Conservation (phyloP, 495 filamentous ascomycete species). For the Penicillium bovifimosum region DNA sequence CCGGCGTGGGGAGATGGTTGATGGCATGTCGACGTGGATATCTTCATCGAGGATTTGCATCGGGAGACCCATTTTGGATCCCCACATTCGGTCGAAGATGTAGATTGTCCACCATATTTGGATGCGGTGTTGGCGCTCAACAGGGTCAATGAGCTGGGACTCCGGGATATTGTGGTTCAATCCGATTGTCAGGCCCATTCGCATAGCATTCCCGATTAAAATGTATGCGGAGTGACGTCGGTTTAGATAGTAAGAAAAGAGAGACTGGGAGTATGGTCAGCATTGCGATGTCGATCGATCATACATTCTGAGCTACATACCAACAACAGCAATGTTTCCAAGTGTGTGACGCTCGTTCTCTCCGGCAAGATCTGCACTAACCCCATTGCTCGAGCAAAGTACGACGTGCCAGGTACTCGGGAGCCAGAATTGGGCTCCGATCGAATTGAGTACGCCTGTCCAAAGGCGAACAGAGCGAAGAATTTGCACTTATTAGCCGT, state of each 20-base stretch:
- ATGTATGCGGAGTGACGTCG: conserved; percentile 40
- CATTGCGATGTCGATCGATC: neutral
- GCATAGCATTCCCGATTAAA: conserved; percentile 40
- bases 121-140: conserved; percentile 41
- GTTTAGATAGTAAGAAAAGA: conserved; percentile 44
- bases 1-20: conserved; percentile 26
- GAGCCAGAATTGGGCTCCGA: conserved; percentile 31
- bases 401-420: conserved; percentile 38
- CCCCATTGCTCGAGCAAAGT: conserved; percentile 40
- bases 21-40: conserved; percentile 43
- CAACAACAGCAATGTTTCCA: conserved; percentile 37
- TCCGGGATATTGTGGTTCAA: conserved; percentile 45
- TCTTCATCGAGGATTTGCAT: conserved; percentile 44
- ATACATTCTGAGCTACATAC: conserved; percentile 17
- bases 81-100: conserved; percentile 46
- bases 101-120: conserved; percentile 47
- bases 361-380: conserved; percentile 39
- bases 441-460: conserved; percentile 39
- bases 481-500: conserved; percentile 38
- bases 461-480: conserved; percentile 42
- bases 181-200: conserved; percentile 38
- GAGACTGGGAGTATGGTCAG: conserved; percentile 20
- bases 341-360: conserved; percentile 37
- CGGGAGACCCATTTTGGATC: conserved; percentile 42
- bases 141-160: conserved; percentile 41